Evolutionary conservation across 768 basidiomycete genomes (phyloP), one percentile per base, ranked within the genome.

Genomic region (Boletales sp.): DNA sequence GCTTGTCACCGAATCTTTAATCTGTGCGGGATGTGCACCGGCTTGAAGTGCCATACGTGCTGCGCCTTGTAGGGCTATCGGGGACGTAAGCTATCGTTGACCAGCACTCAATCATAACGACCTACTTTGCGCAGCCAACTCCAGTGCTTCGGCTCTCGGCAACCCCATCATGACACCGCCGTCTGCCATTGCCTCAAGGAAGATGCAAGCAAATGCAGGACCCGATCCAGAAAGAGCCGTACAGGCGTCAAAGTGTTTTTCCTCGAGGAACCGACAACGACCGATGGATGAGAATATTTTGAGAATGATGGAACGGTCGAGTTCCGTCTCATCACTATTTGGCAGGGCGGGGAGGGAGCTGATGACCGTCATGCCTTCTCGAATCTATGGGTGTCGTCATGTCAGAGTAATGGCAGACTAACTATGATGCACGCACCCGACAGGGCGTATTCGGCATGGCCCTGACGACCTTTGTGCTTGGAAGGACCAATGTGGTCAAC

Each of bases 121-220:
- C 83, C 60, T 64, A 97, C 95, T 93, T 71, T 99, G 97, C 40
- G 95, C 84, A 43, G 97, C 95, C 45, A 99, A 72, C 66, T 99
- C 97, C 38, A 98, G 71, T 5, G 97, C 94, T 68, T 97, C 97
- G 2, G 84, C 81, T 53, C 97, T 77, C 4, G 97, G 97, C 45
- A 99, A 72, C 29, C 97, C 97, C 97, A 98, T 98, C 95, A 99
- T 98, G 40, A 98, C 97, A 39, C 94, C 97, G 24, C 97, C 97
- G 67, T 98, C 97, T 1, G 93, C 87, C 94, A 99, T 97, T 0
- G 97, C 95, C 69, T 99, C 97, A 55, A 99, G 77, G 61, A 98
- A 92, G 43, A 98, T 84, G 58, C 92, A 94, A 1, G 92, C 94
- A 69, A 99, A 98, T 0, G 97, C 97, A 35, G 97, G 97, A 0